A percentile compares a stretch with the other conserved stretches of the same genome.
These are phyloP conservation scores for Aspergillus pseudoviridinutans DNA, from an alignment of 2,329 filamentous ascomycete genomes.

Conservation along the genomic window DNA sequence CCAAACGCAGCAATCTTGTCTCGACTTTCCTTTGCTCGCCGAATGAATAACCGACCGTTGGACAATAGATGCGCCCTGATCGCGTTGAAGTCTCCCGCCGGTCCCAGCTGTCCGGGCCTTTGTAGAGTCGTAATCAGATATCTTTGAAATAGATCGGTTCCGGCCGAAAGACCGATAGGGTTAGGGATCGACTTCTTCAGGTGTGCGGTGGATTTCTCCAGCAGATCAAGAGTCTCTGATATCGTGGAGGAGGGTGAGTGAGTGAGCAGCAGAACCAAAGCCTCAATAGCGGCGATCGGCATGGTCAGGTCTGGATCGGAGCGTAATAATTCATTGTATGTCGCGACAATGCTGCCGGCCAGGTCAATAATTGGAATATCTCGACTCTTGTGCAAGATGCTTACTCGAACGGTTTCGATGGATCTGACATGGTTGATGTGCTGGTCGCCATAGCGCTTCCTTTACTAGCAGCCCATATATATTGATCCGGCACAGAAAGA, in stretches of 20 bases:
- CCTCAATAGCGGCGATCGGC: constrained; percentile 90
- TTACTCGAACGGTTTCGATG: constrained; percentile 38
- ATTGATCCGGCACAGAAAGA: neutral
- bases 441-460: constrained; percentile 27
- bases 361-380: neutral
- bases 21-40: constrained; percentile 78
- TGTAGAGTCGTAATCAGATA: constrained; percentile 77
- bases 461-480: constrained; percentile 1
- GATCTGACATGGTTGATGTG: constrained; percentile 17
- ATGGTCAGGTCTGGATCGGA: constrained; percentile 84
- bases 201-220: constrained; percentile 70
- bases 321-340: constrained; percentile 60
- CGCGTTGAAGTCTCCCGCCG: constrained; percentile 69
- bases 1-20: constrained; percentile 79
- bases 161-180: constrained; percentile 85
- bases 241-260: constrained; percentile 78
- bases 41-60: constrained; percentile 83
- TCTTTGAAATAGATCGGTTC: constrained; percentile 91
- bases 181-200: constrained; percentile 79
- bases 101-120: constrained; percentile 48
- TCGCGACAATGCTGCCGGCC: constrained; percentile 54
- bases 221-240: constrained; percentile 85
- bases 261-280: constrained; percentile 80
- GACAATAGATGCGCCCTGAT: constrained; percentile 78
- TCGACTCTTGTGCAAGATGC: constrained; percentile 5